A percentile compares a stretch with the other conserved stretches of the same genome.
Evolutionary conservation across 345 rosid genomes (phyloP).

Genomic region (Populus ilicifolia): DNA sequence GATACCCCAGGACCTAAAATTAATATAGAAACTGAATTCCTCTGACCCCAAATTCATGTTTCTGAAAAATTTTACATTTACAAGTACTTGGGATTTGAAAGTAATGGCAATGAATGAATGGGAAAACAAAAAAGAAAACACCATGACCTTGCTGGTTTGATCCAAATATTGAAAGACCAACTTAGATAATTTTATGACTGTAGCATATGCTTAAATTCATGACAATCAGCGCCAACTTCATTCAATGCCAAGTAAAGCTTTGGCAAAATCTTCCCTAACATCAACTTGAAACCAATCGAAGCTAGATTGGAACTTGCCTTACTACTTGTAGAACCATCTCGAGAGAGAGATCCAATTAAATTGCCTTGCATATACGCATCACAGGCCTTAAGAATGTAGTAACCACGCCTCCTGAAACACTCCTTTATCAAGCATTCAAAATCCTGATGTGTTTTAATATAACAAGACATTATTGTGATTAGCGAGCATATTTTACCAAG

Average conservation of each 20-base stretch:
- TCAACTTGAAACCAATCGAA: slow-evolving; percentile 91
- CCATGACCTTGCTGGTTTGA: slow-evolving; percentile 30
- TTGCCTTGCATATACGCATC: slow-evolving; percentile 89
- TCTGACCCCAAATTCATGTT: slow-evolving; percentile 3
- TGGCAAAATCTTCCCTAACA: slow-evolving; percentile 79
- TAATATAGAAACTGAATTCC: slow-evolving; percentile 10
- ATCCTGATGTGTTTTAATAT: slow-evolving; percentile 43
- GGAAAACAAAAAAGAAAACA: neutral
- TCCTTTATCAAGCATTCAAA: slow-evolving; percentile 71
- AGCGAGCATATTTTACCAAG: neutral
- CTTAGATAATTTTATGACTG: slow-evolving; percentile 20
- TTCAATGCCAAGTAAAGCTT: slow-evolving; percentile 61
- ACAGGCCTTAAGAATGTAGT: slow-evolving; percentile 85
- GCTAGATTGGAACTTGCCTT: slow-evolving; percentile 50
- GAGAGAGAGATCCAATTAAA: slow-evolving; percentile 78
- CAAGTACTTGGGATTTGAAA: slow-evolving; percentile 14
- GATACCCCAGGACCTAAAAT: slow-evolving; percentile 32
- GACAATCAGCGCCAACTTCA: slow-evolving; percentile 60
- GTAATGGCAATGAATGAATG: slow-evolving; percentile 13
- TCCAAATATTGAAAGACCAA: neutral
- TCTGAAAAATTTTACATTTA: slow-evolving; percentile 21
- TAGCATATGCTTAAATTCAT: slow-evolving; percentile 45
- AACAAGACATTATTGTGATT: neutral
- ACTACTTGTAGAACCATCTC: slow-evolving; percentile 55
- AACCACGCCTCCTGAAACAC: slow-evolving; percentile 81